Conservation (phyloP, 495 filamentous ascomycete genomes). For the Penicillium bovifimosum region DNA sequence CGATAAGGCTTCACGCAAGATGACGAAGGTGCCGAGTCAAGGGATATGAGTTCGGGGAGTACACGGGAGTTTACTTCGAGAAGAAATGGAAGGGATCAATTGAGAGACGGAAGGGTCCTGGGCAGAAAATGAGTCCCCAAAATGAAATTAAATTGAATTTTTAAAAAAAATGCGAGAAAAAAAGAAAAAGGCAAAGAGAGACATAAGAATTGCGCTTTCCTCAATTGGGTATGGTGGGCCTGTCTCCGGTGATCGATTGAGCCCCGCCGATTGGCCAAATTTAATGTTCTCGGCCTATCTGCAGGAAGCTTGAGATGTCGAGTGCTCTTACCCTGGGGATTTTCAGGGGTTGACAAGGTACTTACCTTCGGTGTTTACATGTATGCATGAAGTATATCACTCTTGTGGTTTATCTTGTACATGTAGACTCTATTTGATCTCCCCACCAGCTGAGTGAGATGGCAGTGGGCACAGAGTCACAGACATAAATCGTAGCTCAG, state of each 20-base stretch:
- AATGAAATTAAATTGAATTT: not conserved
- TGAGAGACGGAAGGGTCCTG: not conserved
- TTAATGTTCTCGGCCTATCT: not conserved
- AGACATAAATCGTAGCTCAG: too few relatives aligned
- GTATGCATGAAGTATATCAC: too few relatives aligned
- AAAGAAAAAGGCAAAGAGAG: not conserved
- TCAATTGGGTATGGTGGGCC: not conserved
- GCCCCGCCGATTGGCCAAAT: not conserved
- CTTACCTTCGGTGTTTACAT: too few relatives aligned
- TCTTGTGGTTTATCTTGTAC: too few relatives aligned
- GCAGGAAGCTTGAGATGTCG: not conserved
- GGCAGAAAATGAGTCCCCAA: not conserved
- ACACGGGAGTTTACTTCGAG: not conserved
- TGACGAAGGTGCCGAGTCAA: slow-evolving; percentile 7
- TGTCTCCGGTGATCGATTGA: not conserved
- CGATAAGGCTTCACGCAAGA: not conserved
- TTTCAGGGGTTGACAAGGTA: not conserved
- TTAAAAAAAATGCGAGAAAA: not conserved
- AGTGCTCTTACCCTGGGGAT: not conserved
- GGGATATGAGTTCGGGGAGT: not conserved
- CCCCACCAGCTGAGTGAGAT: too few relatives aligned
- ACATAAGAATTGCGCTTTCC: not conserved
- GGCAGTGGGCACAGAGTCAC: too few relatives aligned
- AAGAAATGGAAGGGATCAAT: not conserved
- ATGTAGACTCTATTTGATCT: too few relatives aligned